Percentiles rank a stretch among this genome's conserved stretches.
phyloP scores from a whole-genome alignment of 257 asterid species.

The Solanum acaule region DNA sequence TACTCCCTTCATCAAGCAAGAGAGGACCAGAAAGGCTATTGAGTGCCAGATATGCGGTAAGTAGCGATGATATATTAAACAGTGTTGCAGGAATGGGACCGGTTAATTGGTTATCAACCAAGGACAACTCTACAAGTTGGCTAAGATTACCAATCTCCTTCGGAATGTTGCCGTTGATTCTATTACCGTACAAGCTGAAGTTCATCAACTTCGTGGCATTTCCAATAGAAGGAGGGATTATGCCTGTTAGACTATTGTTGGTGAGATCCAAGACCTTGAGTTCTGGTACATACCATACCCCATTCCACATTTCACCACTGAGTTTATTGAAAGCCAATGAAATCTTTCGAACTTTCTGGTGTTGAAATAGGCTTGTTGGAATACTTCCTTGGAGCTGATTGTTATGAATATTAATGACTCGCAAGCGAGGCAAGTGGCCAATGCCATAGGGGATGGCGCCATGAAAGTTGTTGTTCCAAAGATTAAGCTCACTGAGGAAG shows the following conservation, averaged over 20 bases:
- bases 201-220: background rate
- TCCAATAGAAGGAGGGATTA: background rate
- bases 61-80: background rate
- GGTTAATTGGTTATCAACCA: rapidly evolving
- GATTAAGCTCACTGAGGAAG: too few relatives aligned
- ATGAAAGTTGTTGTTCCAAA: too few relatives aligned
- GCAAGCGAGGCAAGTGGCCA: background rate
- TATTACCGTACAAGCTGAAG: background rate
- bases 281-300: background rate
- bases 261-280: background rate
- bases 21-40: background rate
- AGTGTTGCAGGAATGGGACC: background rate
- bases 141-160: background rate
- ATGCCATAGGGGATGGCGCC: background rate
- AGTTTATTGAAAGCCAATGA: background rate
- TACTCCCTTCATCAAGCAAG: background rate
- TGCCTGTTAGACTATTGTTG: background rate
- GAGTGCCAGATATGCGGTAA: rapidly evolving
- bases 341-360: background rate
- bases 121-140: background rate
- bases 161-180: background rate
- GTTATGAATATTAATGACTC: background rate
- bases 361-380: background rate
- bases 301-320: background rate
- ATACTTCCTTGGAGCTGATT: background rate